Evolutionary conservation across 495 filamentous ascomycete species (phyloP), one percentile per base, ranked within the genome.

Genomic region (Neurospora sp.): DNA sequence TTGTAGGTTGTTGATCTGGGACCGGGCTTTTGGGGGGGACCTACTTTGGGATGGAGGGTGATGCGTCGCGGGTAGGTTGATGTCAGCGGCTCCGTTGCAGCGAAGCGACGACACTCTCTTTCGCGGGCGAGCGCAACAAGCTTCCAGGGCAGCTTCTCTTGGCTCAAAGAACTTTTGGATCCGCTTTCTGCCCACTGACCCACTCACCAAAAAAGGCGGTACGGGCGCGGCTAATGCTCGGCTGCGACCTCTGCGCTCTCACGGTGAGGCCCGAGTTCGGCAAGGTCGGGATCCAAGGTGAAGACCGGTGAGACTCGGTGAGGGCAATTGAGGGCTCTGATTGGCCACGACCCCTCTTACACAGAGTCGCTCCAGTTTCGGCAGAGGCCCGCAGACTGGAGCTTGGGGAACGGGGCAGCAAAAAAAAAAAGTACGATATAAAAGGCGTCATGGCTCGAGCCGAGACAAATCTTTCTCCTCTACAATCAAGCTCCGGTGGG

Each of bases 281-380:
- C 23, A 35, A 31, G 27, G 54, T 16, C 23, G 54, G 54, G 54
- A 66, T 3, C 14, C 5, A 35, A 66, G 54, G 54, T 66, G 54
- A 66, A 37, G 23, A 35, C 54, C 27, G 14, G 27, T 37, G 6
- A 66, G 14, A 27, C 54, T 66, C 54, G 54, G 54, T 66, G 54
- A 35, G 54, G 0, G 44, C 20, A 71, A 72, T 74, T 76, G 73
- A 39, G 62, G 35, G 72, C 14, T 74, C 37, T 75, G 62, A 71
- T 75, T 75, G 74, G 74, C 37, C 8, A 62, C 27, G 27, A 62
- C 54, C 54, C 54, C 54, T 62, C 54, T 62, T 35, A 62, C 23
- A 60, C 12, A 62, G 6, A 60, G 54, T 12, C 54, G 23, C 54
- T 62, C 54, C 54, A 62, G 54, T 31, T 31, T 62, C 23, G 49